Base-by-base conservation (phyloP, 2,329 filamentous ascomycete species). In the Penicillium vulpinum region DNA sequence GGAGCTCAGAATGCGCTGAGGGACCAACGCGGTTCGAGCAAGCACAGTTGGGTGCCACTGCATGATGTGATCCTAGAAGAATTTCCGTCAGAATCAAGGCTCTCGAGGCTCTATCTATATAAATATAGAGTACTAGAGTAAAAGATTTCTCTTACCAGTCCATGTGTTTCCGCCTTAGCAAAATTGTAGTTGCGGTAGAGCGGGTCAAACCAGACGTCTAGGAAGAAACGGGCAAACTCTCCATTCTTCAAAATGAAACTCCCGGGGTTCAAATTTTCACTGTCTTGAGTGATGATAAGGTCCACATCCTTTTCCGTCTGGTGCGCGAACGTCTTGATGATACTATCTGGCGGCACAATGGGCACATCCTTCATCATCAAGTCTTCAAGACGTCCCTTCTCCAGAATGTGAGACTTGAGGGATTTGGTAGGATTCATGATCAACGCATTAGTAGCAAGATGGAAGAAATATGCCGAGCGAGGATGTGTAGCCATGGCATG, bases 21-120 rank as follows among this genome's bases (percentile, higher is more conserved):
- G 92, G n/a, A 99, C 82, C 22, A 99, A 81, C 1, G 90, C 92
- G 60, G 97, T 79, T 71, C 92, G 94, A 36, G 93, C 91, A 11
- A 99, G 84, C 43, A 99, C 88, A 0, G 94, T 99, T 28, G 93
- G 92, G 72, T 99, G 94, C 95, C 94, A 99, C 80, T 96, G 93
- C 33, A 91, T 86, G 64, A 93, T 89, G 71, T 94, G 90, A 76
- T 93, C 90, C 89, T 92, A 54, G 31, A 44, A 56, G 21, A 55
- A 36, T 57, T 22, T 40, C 44, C 22, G 51, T 80, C 61, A 78
- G 69, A 1, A 22, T 54, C 22, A 44, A 36, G 51, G 28, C 31
- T 24, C 24, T 21, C 29, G 15, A 40, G 31, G 38, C 18, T 13
- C 8, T 21, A 21, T 24, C 31, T 33, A 60, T 24, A 31, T 26